A percentile compares a stretch with the other conserved stretches of the same genome.
phyloP scores from a whole-genome alignment of 164 flowering plant species.

The Nymphaea thermarum region DNA sequence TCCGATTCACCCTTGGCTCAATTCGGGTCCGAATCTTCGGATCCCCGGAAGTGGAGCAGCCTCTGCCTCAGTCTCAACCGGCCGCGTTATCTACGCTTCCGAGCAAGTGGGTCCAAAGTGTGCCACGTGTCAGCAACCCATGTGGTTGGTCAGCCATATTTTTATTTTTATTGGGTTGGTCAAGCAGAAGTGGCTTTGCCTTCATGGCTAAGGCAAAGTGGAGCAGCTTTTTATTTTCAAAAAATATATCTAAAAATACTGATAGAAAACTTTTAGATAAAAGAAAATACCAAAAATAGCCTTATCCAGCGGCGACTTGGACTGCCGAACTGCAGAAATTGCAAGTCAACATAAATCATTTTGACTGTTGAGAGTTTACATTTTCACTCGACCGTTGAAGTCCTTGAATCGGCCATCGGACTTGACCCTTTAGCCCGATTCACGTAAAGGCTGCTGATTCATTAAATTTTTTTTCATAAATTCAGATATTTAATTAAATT shows the following conservation, averaged over 20 bases:
- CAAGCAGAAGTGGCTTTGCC: background rate
- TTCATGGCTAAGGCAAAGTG: background rate
- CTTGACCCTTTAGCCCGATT: too few relatives aligned
- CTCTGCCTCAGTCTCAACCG: background rate
- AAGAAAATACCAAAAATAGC: background rate
- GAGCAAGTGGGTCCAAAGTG: background rate
- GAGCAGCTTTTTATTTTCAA: background rate
- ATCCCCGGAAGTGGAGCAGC: background rate
- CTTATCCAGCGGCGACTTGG: background rate
- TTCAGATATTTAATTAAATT: too few relatives aligned
- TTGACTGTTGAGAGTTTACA: too few relatives aligned
- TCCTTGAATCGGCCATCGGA: too few relatives aligned
- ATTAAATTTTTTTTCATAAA: too few relatives aligned
- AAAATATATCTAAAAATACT: too few relatives aligned
- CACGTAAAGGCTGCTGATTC: too few relatives aligned
- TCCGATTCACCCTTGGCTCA: too few relatives aligned
- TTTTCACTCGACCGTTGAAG: too few relatives aligned
- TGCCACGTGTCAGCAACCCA: background rate
- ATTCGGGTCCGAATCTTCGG: background rate
- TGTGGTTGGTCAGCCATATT: background rate
- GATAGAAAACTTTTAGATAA: too few relatives aligned
- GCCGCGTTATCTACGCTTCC: background rate
- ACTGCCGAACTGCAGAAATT: background rate
- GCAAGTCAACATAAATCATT: too few relatives aligned
- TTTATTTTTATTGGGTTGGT: background rate